Base-by-base conservation (phyloP, 2,329 filamentous ascomycete genomes). In the Didymella exigua region DNA sequence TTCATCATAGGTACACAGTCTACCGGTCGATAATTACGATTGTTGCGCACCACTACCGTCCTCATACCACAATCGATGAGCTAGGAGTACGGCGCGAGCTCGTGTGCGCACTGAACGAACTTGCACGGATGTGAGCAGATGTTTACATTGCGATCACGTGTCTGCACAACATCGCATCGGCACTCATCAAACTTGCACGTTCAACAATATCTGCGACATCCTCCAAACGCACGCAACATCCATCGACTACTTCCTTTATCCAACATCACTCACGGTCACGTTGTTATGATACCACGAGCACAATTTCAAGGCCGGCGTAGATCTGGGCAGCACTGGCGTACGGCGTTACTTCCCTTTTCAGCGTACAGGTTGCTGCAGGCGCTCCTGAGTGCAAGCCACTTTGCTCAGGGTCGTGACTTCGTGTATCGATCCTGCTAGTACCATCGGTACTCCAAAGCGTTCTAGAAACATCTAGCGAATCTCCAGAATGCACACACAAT, bases 31-130 rank as follows among this genome's bases (percentile, higher is more conserved):
- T 76, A 10, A 63, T 79, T 13, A 69, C 71, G 5, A 72, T 82
- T 21, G 76, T 80, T 14, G 67, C 75, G 47, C 74, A 77, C 44
- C 75, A 78, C 56, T 80, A 79, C 63, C 72, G 79, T 18, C 75
- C 78, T 18, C 70, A 72, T 21, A 64, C 72, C 18, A 72, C 69
- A 29, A 70, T 68, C 14, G 70, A 77, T 45, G 79, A 81, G 58
- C 59, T 79, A 18, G 74, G 75, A 40, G 77, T 77, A 1, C 73
- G 79, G 21, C 74, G 76, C 37, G 70, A 70, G 18, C 61, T 81
- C 44, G 77, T 72, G 5, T 64, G 63, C 26, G 74, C 76, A 23
- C 66, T 80, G 30, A 74, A 70, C 42, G 64, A 71, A 10, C 69
- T 78, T 31, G 69, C 73, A 18, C 57, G 60, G n/a, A 62, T 63